A percentile compares a stretch with the other conserved stretches of the same genome.
These are phyloP conservation scores for Eutrema yunnanense DNA, from an alignment of 345 rosid species.

Conservation along the genomic window DNA sequence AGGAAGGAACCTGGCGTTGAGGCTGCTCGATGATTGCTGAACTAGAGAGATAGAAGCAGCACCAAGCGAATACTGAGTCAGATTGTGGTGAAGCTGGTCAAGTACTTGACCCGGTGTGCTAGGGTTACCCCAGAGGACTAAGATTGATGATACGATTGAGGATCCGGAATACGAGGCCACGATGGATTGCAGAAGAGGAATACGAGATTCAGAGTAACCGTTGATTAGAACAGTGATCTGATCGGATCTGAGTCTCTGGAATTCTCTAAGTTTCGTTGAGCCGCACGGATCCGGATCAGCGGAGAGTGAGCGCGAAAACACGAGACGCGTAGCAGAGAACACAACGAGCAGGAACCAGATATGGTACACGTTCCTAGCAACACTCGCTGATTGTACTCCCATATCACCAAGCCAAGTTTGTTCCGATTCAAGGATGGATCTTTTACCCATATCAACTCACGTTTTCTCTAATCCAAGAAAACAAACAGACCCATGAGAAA, in stretches of 20 bases:
- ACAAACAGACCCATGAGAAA: no score
- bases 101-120: conserved; percentile 38
- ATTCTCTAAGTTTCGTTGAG: conserved; percentile 25
- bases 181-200: conserved; percentile 55
- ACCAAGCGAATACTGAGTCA: conserved; percentile 42
- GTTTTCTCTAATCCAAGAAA: no score
- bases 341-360: neutral
- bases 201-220: conserved; percentile 62
- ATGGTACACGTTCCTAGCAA: no score
- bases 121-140: conserved; percentile 70
- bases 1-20: conserved; percentile 62
- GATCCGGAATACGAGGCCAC: conserved; percentile 49
- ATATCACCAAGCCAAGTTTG: no score
- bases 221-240: conserved; percentile 69
- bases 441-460: no score
- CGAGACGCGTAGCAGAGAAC: conserved; percentile 1
- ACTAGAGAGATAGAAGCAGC: conserved; percentile 46
- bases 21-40: conserved; percentile 55
- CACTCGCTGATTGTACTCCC: no score
- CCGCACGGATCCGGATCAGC: conserved; percentile 34
- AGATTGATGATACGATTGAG: conserved; percentile 44
- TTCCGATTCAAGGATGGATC: no score
- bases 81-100: conserved; percentile 37
- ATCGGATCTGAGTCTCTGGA: conserved; percentile 43
- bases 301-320: conserved; percentile 21